Evolutionary conservation across 805 yeast genomes (phyloP).

Genomic region (Yamadazyma akitaensis): DNA sequence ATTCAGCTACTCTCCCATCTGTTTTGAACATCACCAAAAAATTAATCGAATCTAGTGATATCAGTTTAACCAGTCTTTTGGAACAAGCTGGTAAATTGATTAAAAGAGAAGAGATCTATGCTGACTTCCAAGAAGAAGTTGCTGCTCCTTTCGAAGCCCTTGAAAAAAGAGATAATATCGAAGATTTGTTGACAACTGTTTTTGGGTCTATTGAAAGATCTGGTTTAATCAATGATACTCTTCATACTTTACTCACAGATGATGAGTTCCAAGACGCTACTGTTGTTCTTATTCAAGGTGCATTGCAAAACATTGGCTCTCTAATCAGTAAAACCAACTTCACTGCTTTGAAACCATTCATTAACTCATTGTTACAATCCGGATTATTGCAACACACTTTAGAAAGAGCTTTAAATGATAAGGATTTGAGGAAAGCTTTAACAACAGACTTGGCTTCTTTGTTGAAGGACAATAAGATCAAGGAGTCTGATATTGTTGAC

Average conservation of each 20-base stretch:
- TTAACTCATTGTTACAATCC: constrained; percentile 20
- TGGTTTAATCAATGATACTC: constrained; percentile 23
- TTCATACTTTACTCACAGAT: constrained; percentile 21
- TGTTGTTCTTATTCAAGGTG: constrained; percentile 21
- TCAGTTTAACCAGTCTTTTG: constrained; percentile 14
- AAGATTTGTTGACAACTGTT: constrained; percentile 28
- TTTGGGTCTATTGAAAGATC: constrained; percentile 25
- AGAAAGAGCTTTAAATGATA: constrained; percentile 21
- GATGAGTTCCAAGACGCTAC: constrained; percentile 23
- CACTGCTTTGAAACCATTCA: constrained; percentile 19
- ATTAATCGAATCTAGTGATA: constrained; percentile 17
- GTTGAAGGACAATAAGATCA: constrained; percentile 16
- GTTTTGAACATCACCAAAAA: constrained; percentile 19
- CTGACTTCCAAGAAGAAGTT: constrained; percentile 5
- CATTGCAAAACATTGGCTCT: constrained; percentile 20
- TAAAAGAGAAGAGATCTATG: constrained; percentile 8
- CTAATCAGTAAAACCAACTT: constrained; percentile 16
- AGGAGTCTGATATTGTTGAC: constrained; percentile 13
- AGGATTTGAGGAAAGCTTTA: constrained; percentile 20
- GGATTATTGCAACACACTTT: constrained; percentile 23
- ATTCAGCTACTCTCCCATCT: constrained; percentile 23
- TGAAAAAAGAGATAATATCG: constrained; percentile 27
- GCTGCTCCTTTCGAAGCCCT: constrained; percentile 4
- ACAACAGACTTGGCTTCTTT: constrained; percentile 20
- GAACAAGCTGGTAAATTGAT: constrained; percentile 14